A percentile compares a stretch with the other conserved stretches of the same genome.
Evolutionary conservation across 805 yeast genomes (phyloP).

Genomic region (Cephaloascus fragrans): DNA sequence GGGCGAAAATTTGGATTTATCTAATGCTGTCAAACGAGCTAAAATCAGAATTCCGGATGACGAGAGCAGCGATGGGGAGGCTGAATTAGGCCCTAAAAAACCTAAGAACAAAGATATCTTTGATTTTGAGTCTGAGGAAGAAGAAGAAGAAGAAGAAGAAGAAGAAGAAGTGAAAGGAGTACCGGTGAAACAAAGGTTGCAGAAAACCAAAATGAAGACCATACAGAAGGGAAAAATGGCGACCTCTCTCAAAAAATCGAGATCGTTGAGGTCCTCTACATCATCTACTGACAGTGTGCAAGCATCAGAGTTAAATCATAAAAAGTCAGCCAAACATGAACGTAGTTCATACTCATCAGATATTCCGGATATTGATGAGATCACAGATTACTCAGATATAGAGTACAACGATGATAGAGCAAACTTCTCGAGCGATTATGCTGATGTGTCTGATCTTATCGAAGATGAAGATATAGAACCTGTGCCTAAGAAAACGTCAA

Average conservation of each 20-base stretch:
- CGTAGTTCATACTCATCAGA: not conserved
- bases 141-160: not conserved
- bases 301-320: not conserved
- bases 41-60: not conserved
- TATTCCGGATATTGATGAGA: not conserved
- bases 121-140: not conserved
- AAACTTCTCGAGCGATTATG: too few relatives aligned
- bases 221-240: not conserved
- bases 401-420: too few relatives aligned
- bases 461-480: not conserved
- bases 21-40: not conserved
- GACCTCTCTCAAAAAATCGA: not conserved
- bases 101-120: not conserved
- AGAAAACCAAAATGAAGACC: not conserved
- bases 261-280: not conserved
- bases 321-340: not conserved
- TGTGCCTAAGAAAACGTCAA: too few relatives aligned
- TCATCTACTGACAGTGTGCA: not conserved
- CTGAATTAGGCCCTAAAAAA: not conserved
- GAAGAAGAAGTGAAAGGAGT: too few relatives aligned
- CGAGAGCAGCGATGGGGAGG: not conserved
- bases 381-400: not conserved
- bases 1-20: not conserved
- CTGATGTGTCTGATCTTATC: slow-evolving; percentile 1
- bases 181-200: not conserved